phyloP scores from a whole-genome alignment of 2,329 filamentous ascomycete species.

The Sporothrix inflata region DNA sequence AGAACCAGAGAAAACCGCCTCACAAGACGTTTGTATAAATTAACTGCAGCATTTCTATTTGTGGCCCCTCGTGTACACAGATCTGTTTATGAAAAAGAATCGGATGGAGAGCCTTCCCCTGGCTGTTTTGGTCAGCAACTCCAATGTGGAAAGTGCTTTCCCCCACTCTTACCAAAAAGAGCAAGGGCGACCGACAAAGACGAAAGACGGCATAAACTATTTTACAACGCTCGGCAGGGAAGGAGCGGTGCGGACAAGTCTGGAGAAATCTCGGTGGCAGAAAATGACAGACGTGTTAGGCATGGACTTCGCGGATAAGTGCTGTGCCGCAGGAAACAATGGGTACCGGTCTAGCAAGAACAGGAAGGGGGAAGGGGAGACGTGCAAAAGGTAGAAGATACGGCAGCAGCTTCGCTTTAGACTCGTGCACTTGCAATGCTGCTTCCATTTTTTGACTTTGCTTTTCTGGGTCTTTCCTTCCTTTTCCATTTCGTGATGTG shows the following conservation, averaged over 20 bases:
- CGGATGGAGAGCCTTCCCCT: background rate
- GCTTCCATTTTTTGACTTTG: background rate
- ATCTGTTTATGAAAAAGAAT: background rate
- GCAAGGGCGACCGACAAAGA: background rate
- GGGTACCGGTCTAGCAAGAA: background rate
- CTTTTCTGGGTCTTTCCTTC: background rate
- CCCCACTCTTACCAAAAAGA: conserved; percentile 13
- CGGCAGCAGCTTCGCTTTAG: background rate
- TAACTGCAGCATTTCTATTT: conserved; percentile 1
- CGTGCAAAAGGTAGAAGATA: background rate
- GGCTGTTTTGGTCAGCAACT: background rate
- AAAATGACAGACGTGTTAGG: background rate
- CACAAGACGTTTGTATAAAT: background rate
- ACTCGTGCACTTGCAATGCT: background rate
- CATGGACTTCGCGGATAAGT: background rate
- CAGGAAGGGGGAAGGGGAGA: background rate
- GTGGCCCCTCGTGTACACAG: background rate
- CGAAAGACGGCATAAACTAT: conserved; percentile 16
- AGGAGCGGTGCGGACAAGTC: background rate
- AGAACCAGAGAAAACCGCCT: background rate
- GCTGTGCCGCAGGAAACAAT: background rate
- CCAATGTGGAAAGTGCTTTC: background rate
- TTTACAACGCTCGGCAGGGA: conserved; percentile 11
- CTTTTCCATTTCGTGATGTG: background rate
- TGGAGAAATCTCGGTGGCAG: background rate